Conservation (phyloP, 805 yeast species). For the Schwanniomyces occidentalis region DNA sequence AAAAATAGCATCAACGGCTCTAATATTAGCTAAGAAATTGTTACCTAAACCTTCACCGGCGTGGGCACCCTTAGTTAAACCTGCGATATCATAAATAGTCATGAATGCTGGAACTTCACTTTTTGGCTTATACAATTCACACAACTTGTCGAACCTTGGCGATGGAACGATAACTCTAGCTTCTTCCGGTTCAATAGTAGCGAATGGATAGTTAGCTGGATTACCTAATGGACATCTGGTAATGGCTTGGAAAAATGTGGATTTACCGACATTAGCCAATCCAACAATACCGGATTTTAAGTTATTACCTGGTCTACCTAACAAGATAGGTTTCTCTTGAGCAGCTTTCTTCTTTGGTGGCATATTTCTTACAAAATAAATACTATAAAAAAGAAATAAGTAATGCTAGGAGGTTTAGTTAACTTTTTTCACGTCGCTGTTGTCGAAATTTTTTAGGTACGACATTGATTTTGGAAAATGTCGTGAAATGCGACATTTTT, state of each 20-base stretch:
- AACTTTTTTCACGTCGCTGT: constrained; percentile 3
- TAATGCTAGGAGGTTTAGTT: background rate
- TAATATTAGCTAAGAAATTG: constrained; percentile 92
- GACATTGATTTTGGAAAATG: constrained; percentile 6
- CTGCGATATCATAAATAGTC: constrained; percentile 96
- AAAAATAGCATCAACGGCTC: constrained; percentile 97
- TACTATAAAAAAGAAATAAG: background rate
- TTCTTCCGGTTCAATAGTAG: constrained; percentile 97
- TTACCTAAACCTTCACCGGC: constrained; percentile 98
- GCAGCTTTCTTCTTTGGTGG: constrained; percentile 72
- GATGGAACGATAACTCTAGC: constrained; percentile 95
- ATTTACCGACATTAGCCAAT: constrained; percentile 92
- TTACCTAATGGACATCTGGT: constrained; percentile 90
- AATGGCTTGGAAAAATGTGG: constrained; percentile 96
- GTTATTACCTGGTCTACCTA: constrained; percentile 71
- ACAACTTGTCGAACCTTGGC: constrained; percentile 76
- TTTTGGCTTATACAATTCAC: constrained; percentile 76
- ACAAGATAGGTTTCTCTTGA: constrained; percentile 67
- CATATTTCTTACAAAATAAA: constrained; percentile 39
- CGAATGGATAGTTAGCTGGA: constrained; percentile 98
- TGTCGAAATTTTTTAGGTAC: constrained; percentile 5
- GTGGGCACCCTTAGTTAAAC: constrained; percentile 94
- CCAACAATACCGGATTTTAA: constrained; percentile 83
- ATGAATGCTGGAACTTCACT: constrained; percentile 87
- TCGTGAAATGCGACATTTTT: constrained; percentile 4